Percentiles rank a stretch among this genome's conserved stretches.
Conservation (phyloP, 2,329 filamentous ascomycete genomes). For the Bimuria novae-zelandiae region DNA sequence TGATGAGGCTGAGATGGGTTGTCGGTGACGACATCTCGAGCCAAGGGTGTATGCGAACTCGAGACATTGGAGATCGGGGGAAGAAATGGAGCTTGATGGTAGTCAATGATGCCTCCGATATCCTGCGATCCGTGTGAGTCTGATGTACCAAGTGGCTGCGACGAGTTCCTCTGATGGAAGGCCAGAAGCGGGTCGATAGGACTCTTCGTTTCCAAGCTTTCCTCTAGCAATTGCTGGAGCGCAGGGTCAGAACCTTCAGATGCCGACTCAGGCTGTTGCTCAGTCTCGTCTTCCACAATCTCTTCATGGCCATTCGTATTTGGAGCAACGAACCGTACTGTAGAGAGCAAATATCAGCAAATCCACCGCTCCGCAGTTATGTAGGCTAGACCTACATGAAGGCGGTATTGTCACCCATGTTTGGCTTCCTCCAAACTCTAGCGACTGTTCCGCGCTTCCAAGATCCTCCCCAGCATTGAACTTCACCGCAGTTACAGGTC, state of each 20-base stretch:
- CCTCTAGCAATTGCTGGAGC: neutral
- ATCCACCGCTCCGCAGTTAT: too few relatives aligned
- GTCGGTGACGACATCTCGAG: neutral
- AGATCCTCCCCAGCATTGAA: slow-evolving; percentile 40
- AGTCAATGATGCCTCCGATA: slow-evolving; percentile 14
- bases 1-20: neutral
- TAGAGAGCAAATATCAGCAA: too few relatives aligned
- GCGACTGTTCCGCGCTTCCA: slow-evolving; percentile 34
- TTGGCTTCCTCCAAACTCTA: slow-evolving; percentile 30
- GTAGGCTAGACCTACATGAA: slow-evolving; percentile 28
- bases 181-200: slow-evolving; percentile 11
- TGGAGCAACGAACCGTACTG: slow-evolving; percentile 35
- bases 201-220: slow-evolving; percentile 5
- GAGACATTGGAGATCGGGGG: slow-evolving; percentile 26
- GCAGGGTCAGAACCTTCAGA: slow-evolving; percentile 17
- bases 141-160: slow-evolving; percentile 6
- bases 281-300: slow-evolving; percentile 11
- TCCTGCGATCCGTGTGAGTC: slow-evolving; percentile 11
- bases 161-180: slow-evolving; percentile 15
- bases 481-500: slow-evolving; percentile 35
- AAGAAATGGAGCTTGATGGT: slow-evolving; percentile 12
- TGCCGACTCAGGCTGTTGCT: slow-evolving; percentile 13
- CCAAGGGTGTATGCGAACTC: neutral
- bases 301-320: slow-evolving; percentile 34
- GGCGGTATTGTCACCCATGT: slow-evolving; percentile 35